Evolutionary conservation across 23 red algal genomes (phyloP), one percentile per base, ranked within the genome.

Genomic region (Chondrus crispus): DNA sequence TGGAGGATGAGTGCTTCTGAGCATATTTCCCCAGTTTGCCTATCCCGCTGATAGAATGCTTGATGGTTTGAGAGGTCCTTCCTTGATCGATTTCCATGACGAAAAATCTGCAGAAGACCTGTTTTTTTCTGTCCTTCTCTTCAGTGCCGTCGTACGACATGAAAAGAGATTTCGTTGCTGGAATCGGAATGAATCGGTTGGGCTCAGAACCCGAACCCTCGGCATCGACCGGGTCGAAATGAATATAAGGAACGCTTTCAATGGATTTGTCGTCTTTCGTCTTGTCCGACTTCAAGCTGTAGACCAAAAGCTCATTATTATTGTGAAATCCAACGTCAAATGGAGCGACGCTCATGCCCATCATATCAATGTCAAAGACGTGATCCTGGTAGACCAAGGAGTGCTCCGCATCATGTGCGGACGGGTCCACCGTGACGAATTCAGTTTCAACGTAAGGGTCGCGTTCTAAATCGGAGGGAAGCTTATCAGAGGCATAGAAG

Each of bases 301-400:
- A 90, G 38, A 90, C 19, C 24, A 90, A 73, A 11, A 90, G 54
- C 36, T 90, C 87, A 24, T 90, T 90, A 28, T 90, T 55, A 19
- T 69, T 33, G 5, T 53, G 51, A 36, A 46, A 58, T 49, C 29
- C 53, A 18, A 37, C 46, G 47, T 90, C 87, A 36, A 68, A 22
- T 16, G 87, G 26, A 3, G 69, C 46, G 24, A 90, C 36, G 26
- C 72, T 80, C 87, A 90, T 90, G 3, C 87, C 87, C 10, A 90
- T 16, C 19, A 90, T 60, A 42, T 64, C 58, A 53, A 90, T 46
- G 28, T 57, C 70, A 46, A 78, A 90, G 8, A 60, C 69, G 54
- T 90, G 71, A 3, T 24, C 41, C 5, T 62, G 49, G 32, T 49
- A 69, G 53, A 90, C 87, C 24, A 90, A 11, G 28, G 26, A 24